Evolutionary conservation across 768 basidiomycete genomes (phyloP).

Genomic region (Trametes meyenii): DNA sequence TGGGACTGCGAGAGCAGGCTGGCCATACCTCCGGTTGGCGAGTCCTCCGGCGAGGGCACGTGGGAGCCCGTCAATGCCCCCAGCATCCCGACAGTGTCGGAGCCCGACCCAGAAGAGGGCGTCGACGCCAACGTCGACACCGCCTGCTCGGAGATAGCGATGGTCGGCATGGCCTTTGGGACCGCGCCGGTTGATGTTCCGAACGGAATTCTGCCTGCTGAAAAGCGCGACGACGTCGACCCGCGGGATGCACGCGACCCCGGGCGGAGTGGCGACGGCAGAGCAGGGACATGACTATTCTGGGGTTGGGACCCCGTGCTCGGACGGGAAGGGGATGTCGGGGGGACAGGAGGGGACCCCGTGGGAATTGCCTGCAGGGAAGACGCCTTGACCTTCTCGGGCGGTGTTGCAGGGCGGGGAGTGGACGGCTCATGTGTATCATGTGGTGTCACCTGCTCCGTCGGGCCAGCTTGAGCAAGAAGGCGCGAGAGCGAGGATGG

Average conservation of each 20-base stretch:
- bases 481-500: conserved; percentile 81
- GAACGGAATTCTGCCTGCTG: conserved; percentile 63
- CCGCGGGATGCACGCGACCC: conserved; percentile 72
- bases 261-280: conserved; percentile 64
- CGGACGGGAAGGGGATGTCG: conserved; percentile 14
- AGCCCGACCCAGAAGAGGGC: conserved; percentile 23
- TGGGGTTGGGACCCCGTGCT: conserved; percentile 31
- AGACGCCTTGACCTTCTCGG: conserved; percentile 4
- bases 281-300: conserved; percentile 26
- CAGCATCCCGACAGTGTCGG: conserved; percentile 28
- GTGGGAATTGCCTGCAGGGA: conserved; percentile 11
- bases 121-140: conserved; percentile 47
- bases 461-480: conserved; percentile 63
- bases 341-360: conserved; percentile 8
- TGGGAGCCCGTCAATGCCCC: conserved; percentile 17
- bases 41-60: conserved; percentile 61
- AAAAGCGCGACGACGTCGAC: conserved; percentile 71
- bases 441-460: conserved; percentile 31
- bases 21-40: conserved; percentile 62
- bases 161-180: conserved; percentile 68
- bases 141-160: conserved; percentile 61
- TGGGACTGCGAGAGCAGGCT: conserved; percentile 39
- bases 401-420: conserved; percentile 5
- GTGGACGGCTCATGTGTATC: conserved; percentile 37
- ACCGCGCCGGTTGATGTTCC: conserved; percentile 43